Evolutionary conservation across 2,329 filamentous ascomycete genomes (phyloP).

Genomic region (Dendryphion nanum): DNA sequence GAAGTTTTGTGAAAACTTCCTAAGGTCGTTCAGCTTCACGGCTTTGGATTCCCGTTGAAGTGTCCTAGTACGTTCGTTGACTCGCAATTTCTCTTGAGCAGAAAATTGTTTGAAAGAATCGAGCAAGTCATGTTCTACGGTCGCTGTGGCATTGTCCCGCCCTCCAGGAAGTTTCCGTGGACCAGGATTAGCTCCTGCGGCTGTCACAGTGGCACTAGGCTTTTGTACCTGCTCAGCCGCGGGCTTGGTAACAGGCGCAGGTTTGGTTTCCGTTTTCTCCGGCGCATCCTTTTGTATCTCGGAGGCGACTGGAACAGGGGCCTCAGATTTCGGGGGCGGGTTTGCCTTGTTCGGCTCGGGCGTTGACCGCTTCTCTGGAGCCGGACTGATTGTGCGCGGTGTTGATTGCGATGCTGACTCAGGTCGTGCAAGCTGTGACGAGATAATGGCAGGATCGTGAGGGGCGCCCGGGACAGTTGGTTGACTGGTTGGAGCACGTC

Average conservation of each 20-base stretch:
- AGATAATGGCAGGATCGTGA: constrained; percentile 87
- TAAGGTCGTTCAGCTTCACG: constrained; percentile 88
- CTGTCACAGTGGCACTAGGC: constrained; percentile 28
- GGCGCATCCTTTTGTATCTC: constrained; percentile 11
- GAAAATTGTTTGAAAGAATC: constrained; percentile 66
- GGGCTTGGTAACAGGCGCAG: constrained; percentile 18
- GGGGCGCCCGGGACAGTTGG: constrained; percentile 74
- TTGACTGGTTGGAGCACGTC: constrained; percentile 73
- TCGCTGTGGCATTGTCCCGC: constrained; percentile 56
- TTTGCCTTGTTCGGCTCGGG: constrained; percentile 18
- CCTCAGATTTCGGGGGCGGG: constrained; percentile 10
- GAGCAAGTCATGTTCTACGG: constrained; percentile 60
- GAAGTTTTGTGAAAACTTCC: constrained; percentile 92
- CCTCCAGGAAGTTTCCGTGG: constrained; percentile 36
- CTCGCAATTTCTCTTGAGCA: constrained; percentile 59
- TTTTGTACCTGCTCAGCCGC: constrained; percentile 24
- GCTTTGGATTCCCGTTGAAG: constrained; percentile 73
- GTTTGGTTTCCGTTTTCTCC: constrained; percentile 17
- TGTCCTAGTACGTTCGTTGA: constrained; percentile 56
- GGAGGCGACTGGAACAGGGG: constrained; percentile 8
- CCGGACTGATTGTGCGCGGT: constrained; percentile 18
- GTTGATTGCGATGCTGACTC: constrained; percentile 25
- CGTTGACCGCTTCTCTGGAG: constrained; percentile 16
- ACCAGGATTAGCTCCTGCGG: constrained; percentile 22
- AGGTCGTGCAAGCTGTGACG: constrained; percentile 67